A percentile compares a stretch with the other conserved stretches of the same genome.
These are phyloP conservation scores for Cryoendolithus antarcticus DNA, from an alignment of 2,329 filamentous ascomycete species.

Conservation along the genomic window DNA sequence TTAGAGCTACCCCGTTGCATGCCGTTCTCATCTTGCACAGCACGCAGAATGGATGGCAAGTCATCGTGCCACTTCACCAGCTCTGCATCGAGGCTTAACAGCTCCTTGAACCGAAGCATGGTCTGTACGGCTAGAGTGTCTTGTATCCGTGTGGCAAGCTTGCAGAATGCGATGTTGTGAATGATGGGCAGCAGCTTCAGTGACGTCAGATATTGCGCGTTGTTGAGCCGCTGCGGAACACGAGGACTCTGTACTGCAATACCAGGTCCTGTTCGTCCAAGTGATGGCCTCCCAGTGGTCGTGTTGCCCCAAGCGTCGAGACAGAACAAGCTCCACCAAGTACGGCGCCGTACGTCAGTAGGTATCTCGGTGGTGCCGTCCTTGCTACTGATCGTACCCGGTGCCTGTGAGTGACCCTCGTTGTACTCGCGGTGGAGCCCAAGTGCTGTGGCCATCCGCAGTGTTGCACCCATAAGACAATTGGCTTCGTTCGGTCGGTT, in stretches of 20 bases:
- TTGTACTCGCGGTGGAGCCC: slow-evolving; percentile 10
- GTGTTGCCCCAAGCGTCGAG: slow-evolving; percentile 61
- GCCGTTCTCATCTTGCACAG: too few relatives aligned
- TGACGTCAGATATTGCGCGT: slow-evolving; percentile 32
- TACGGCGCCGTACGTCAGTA: slow-evolving; percentile 49
- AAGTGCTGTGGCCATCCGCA: slow-evolving; percentile 11
- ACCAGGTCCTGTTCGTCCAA: slow-evolving; percentile 53
- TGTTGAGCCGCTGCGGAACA: slow-evolving; percentile 13
- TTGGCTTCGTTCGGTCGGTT: slow-evolving; percentile 12
- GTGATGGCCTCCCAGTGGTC: slow-evolving; percentile 55
- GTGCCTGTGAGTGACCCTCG: slow-evolving; percentile 22
- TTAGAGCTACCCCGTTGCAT: too few relatives aligned
- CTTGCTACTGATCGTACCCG: slow-evolving; percentile 25
- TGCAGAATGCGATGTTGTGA: slow-evolving; percentile 65
- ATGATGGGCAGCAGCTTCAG: slow-evolving; percentile 56
- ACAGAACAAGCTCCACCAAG: slow-evolving; percentile 63
- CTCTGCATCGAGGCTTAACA: slow-evolving; percentile 51
- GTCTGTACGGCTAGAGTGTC: slow-evolving; percentile 59
- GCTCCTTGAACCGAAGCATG: slow-evolving; percentile 50
- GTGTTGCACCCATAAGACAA: slow-evolving; percentile 10
- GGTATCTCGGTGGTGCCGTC: slow-evolving; percentile 24
- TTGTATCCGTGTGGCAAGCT: slow-evolving; percentile 63
- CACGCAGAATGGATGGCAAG: slow-evolving; percentile 37
- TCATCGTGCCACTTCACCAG: slow-evolving; percentile 58
- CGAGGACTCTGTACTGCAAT: slow-evolving; percentile 52